phyloP scores from a whole-genome alignment of 495 filamentous ascomycete species.

The Xylaria sp. region DNA sequence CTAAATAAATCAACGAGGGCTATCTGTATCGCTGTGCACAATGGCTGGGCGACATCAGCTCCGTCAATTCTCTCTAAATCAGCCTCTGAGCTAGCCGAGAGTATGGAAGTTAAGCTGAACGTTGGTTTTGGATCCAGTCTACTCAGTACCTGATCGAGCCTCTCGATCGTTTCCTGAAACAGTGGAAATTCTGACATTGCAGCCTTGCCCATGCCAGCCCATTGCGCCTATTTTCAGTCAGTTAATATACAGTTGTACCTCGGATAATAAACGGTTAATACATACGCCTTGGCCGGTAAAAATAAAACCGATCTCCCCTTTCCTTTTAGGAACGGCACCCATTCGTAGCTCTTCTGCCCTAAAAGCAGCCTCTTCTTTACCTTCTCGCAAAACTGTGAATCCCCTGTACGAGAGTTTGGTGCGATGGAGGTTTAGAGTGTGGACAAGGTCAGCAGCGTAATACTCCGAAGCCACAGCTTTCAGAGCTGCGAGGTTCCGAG shows the following conservation, averaged over 20 bases:
- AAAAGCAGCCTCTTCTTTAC: neutral
- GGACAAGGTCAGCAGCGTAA: neutral
- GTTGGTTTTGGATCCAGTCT: slow-evolving; percentile 24
- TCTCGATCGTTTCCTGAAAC: slow-evolving; percentile 28
- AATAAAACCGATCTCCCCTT: neutral
- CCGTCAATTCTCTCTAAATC: slow-evolving; percentile 26
- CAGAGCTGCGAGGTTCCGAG: neutral
- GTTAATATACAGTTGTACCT: slow-evolving; percentile 1
- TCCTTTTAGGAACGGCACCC: slow-evolving; percentile 32
- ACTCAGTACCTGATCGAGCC: neutral
- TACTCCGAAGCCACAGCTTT: neutral
- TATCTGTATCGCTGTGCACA: slow-evolving; percentile 59
- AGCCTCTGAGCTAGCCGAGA: slow-evolving; percentile 28
- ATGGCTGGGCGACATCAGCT: slow-evolving; percentile 48
- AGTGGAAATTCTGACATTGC: slow-evolving; percentile 33
- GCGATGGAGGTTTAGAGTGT: neutral
- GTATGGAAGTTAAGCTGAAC: slow-evolving; percentile 32
- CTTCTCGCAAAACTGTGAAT: slow-evolving; percentile 7
- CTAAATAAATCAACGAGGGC: slow-evolving; percentile 58
- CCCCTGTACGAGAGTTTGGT: slow-evolving; percentile 1
- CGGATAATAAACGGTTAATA: neutral
- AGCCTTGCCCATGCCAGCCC: slow-evolving; percentile 1
- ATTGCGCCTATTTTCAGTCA: slow-evolving; percentile 25
- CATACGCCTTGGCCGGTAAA: slow-evolving; percentile 50
- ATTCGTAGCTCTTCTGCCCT: neutral